Evolutionary conservation across 768 basidiomycete species (phyloP).

Genomic region (Leccinellum luteum): DNA sequence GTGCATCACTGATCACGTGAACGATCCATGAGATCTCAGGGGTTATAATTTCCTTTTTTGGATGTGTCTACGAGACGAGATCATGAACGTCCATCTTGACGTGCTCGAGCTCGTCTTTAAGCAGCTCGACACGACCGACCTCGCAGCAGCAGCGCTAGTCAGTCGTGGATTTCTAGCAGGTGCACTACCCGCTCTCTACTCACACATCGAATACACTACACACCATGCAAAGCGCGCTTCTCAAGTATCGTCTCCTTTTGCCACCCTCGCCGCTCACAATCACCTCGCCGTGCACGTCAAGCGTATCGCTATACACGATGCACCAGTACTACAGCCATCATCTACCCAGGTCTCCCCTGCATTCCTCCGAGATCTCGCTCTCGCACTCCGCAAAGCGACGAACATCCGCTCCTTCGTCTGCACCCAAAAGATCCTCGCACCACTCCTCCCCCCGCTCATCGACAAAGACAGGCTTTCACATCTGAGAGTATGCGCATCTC

Average conservation of each 20-base stretch:
- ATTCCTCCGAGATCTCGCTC: constrained; percentile 53
- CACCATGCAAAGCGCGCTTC: constrained; percentile 53
- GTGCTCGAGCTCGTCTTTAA: constrained; percentile 68
- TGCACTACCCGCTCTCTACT: constrained; percentile 62
- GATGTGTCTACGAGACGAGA: constrained; percentile 32
- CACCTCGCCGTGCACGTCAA: constrained; percentile 57
- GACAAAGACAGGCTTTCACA: constrained; percentile 43
- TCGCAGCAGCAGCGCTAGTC: constrained; percentile 61
- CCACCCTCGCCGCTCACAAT: constrained; percentile 50
- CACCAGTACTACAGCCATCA: constrained; percentile 40
- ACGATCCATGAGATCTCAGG: not conserved
- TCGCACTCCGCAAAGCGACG: constrained; percentile 45
- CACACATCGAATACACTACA: constrained; percentile 50
- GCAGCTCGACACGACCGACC: constrained; percentile 48
- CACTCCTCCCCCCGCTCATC: constrained; percentile 47
- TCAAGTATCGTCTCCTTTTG: constrained; percentile 59
- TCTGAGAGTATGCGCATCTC: constrained; percentile 48
- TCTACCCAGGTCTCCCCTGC: constrained; percentile 32
- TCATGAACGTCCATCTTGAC: constrained; percentile 70
- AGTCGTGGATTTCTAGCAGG: constrained; percentile 63
- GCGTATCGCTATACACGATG: constrained; percentile 52
- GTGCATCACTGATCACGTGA: constrained; percentile 22
- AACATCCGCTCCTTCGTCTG: constrained; percentile 61
- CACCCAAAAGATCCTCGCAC: constrained; percentile 43
- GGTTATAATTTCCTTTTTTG: constrained; percentile 4